A percentile compares a stretch with the other conserved stretches of the same genome.
phyloP scores from a whole-genome alignment of 108 stramenopile species.

The Pinguiococcus pyrenoidosus region DNA sequence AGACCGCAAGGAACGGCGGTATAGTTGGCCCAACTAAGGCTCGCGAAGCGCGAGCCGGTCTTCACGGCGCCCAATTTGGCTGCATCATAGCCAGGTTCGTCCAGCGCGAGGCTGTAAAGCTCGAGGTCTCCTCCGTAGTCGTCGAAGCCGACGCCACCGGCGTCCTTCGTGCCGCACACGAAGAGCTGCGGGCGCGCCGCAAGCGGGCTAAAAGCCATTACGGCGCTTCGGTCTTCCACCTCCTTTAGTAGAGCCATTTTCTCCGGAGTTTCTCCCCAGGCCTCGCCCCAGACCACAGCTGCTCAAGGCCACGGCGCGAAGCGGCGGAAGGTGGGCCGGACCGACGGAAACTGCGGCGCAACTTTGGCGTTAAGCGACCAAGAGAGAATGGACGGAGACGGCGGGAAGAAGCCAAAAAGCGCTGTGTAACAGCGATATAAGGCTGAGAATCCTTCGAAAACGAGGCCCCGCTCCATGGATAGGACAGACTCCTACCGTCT shows the following conservation, averaged over 20 bases:
- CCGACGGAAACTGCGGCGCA: too few relatives aligned
- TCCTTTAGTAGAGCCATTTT: conserved; percentile 44
- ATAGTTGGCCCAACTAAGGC: conserved; percentile 29
- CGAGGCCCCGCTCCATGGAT: too few relatives aligned
- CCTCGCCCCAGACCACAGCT: too few relatives aligned
- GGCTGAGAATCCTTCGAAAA: too few relatives aligned
- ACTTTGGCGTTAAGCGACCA: too few relatives aligned
- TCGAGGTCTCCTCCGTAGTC: conserved; percentile 84
- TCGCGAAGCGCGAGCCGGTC: conserved; percentile 19
- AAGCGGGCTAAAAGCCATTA: conserved; percentile 37
- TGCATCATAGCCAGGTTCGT: background rate
- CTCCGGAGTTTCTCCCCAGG: too few relatives aligned
- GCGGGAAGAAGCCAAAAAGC: too few relatives aligned
- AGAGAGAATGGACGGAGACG: too few relatives aligned
- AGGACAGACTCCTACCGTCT: too few relatives aligned
- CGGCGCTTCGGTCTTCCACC: conserved; percentile 42
- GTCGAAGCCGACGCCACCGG: conserved; percentile 58
- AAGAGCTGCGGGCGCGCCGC: conserved; percentile 27
- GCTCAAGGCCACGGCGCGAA: too few relatives aligned
- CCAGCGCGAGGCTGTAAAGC: conserved; percentile 57
- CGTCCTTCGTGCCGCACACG: conserved; percentile 42
- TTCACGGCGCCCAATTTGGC: background rate
- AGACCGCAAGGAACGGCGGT: conserved; percentile 49
- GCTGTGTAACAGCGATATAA: too few relatives aligned
- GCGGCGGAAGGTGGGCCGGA: too few relatives aligned